Evolutionary conservation across 2,329 filamentous ascomycete species (phyloP).

Genomic region (Fusarium sp.): DNA sequence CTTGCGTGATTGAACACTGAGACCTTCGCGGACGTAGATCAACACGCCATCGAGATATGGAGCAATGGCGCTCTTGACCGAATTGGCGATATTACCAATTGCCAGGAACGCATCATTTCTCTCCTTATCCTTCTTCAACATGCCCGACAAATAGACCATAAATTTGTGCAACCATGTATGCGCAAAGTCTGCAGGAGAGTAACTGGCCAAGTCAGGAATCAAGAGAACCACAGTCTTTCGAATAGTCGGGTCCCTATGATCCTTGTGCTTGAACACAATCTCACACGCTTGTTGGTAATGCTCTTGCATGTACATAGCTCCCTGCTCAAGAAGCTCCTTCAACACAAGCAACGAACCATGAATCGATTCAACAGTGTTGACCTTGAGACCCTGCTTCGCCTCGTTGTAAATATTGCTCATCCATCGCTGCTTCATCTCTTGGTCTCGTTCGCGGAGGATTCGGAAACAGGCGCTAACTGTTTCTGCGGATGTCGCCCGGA

Average conservation of each 20-base stretch:
- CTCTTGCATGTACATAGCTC: constrained; percentile 99
- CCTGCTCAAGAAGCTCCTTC: constrained; percentile 92
- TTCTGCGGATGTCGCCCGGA: constrained; percentile 90
- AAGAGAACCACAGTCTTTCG: constrained; percentile 89
- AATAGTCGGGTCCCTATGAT: constrained; percentile 89
- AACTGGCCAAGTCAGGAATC: constrained; percentile 92
- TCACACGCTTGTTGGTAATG: constrained; percentile 94
- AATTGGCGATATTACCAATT: constrained; percentile 95
- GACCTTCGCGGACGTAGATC: constrained; percentile 90
- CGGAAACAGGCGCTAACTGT: constrained; percentile 95
- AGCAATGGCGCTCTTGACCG: constrained; percentile 93
- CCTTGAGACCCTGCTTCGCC: constrained; percentile 81
- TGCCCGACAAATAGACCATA: constrained; percentile 94
- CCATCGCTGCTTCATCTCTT: constrained; percentile 86
- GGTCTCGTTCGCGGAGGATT: constrained; percentile 93
- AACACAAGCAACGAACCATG: constrained; percentile 95
- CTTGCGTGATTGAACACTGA: constrained; percentile 81
- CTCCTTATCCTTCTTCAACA: constrained; percentile 95
- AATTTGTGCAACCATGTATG: constrained; percentile 90
- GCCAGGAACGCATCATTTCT: constrained; percentile 94
- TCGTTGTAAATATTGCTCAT: constrained; percentile 93
- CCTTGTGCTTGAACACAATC: constrained; percentile 90
- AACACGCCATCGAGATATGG: constrained; percentile 96
- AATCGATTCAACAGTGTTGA: constrained; percentile 85
- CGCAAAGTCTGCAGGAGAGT: constrained; percentile 91